Evolutionary conservation across 169 alveolate genomes (phyloP).

Genomic region (Plasmodium gonderi): DNA sequence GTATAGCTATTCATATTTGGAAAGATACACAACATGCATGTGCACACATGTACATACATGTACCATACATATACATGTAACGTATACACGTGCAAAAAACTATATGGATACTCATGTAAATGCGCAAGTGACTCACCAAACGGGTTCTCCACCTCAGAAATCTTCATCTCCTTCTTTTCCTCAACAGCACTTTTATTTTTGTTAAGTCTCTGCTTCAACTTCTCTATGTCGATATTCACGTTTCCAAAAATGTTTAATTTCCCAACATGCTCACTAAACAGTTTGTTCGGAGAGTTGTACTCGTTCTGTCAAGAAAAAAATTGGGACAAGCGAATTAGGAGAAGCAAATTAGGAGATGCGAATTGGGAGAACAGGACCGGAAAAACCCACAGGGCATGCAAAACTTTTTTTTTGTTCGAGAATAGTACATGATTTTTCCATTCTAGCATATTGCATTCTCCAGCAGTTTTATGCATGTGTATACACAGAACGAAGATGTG

Average conservation of each 20-base stretch:
- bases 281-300: slow-evolving; percentile 45
- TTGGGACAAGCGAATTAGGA: not conserved
- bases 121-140: slow-evolving; percentile 17
- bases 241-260: slow-evolving; percentile 54
- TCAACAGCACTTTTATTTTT: slow-evolving; percentile 39
- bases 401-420: too few relatives aligned
- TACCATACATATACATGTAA: not conserved
- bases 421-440: too few relatives aligned
- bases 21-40: not conserved
- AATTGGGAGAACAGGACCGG: too few relatives aligned
- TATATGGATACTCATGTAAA: not conserved
- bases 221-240: slow-evolving; percentile 37
- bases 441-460: too few relatives aligned
- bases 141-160: slow-evolving; percentile 32
- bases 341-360: not conserved
- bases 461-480: too few relatives aligned
- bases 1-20: not conserved
- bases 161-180: slow-evolving; percentile 67
- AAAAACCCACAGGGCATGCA: too few relatives aligned
- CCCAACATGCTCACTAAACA: slow-evolving; percentile 44
- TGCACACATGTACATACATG: not conserved
- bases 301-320: slow-evolving; percentile 20
- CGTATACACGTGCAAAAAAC: not conserved
- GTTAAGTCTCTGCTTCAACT: slow-evolving; percentile 28
- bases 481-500: not conserved